Evolutionary conservation across 805 yeast species (phyloP).

Genomic region (Ogataea wickerhamii): DNA sequence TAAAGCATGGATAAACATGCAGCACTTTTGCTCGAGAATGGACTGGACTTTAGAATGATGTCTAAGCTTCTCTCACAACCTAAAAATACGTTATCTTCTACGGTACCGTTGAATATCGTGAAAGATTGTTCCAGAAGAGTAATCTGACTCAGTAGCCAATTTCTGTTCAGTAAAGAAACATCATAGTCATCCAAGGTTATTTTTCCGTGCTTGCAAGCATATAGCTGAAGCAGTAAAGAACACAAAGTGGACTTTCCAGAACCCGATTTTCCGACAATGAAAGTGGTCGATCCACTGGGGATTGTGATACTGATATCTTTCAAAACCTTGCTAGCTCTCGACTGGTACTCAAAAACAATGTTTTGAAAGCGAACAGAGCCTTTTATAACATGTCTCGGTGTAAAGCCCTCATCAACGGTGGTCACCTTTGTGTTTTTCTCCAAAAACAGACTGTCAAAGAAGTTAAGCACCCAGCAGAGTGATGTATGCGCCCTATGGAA

Average conservation of each 20-base stretch:
- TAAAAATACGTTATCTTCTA: conserved; percentile 56
- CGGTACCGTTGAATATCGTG: conserved; percentile 57
- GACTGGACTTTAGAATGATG: neutral
- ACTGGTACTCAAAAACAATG: conserved; percentile 62
- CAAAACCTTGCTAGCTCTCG: conserved; percentile 49
- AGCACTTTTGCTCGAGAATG: conserved; percentile 36
- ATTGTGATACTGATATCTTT: conserved; percentile 45
- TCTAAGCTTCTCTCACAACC: conserved; percentile 10
- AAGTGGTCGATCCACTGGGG: conserved; percentile 46
- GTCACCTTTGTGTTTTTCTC: conserved; percentile 2
- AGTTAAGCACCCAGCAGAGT: conserved; percentile 43
- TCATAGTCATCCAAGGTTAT: conserved; percentile 55
- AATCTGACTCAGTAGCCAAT: conserved; percentile 59
- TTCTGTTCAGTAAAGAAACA: conserved; percentile 38
- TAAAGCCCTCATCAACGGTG: conserved; percentile 6
- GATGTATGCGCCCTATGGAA: conserved; percentile 76
- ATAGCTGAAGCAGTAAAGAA: conserved; percentile 57
- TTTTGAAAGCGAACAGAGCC: conserved; percentile 55
- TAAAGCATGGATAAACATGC: conserved; percentile 49
- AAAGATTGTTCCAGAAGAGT: conserved; percentile 74
- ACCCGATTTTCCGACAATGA: conserved; percentile 84
- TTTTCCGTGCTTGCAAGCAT: conserved; percentile 51
- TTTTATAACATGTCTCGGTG: conserved; percentile 23
- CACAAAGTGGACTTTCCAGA: conserved; percentile 88
- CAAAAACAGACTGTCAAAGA: conserved; percentile 29